phyloP scores from a whole-genome alignment of 495 filamentous ascomycete species.

The Choiromyces venosus region DNA sequence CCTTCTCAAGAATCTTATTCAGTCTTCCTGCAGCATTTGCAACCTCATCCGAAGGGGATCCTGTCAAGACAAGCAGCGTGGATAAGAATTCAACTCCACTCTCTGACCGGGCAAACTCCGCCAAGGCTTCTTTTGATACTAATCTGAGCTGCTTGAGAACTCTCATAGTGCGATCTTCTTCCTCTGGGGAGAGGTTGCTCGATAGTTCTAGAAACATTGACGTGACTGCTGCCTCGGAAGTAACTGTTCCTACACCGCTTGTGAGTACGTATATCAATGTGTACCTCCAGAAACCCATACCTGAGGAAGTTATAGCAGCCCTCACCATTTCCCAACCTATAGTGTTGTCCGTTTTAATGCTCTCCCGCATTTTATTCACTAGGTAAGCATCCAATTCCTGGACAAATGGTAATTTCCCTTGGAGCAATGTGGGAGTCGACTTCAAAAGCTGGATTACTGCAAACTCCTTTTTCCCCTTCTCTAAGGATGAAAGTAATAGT shows the following conservation, averaged over 20 bases:
- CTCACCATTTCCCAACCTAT: slow-evolving; percentile 44
- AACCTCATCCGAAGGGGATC: slow-evolving; percentile 54
- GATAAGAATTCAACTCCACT: slow-evolving; percentile 53
- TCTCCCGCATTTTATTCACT: slow-evolving; percentile 25
- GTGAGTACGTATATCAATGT: neutral
- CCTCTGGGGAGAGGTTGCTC: slow-evolving; percentile 47
- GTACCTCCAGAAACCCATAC: neutral
- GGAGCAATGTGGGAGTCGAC: slow-evolving; percentile 16
- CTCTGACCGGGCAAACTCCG: slow-evolving; percentile 46
- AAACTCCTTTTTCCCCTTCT: slow-evolving; percentile 25
- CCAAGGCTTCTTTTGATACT: slow-evolving; percentile 45
- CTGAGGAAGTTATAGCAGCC: slow-evolving; percentile 47
- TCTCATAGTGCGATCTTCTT: slow-evolving; percentile 41
- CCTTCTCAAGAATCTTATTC: slow-evolving; percentile 45
- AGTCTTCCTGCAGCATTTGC: slow-evolving; percentile 50
- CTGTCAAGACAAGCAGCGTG: slow-evolving; percentile 54
- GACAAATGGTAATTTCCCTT: slow-evolving; percentile 11
- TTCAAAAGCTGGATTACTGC: slow-evolving; percentile 22
- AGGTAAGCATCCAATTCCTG: slow-evolving; percentile 36
- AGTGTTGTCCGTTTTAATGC: slow-evolving; percentile 25
- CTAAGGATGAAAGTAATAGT: slow-evolving; percentile 24
- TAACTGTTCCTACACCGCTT: neutral
- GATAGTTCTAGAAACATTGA: slow-evolving; percentile 46
- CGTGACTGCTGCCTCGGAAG: slow-evolving; percentile 21
- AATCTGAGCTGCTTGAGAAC: slow-evolving; percentile 46